Conservation (phyloP, 176 grass and related monocot species). For the Ensete ventricosum region DNA sequence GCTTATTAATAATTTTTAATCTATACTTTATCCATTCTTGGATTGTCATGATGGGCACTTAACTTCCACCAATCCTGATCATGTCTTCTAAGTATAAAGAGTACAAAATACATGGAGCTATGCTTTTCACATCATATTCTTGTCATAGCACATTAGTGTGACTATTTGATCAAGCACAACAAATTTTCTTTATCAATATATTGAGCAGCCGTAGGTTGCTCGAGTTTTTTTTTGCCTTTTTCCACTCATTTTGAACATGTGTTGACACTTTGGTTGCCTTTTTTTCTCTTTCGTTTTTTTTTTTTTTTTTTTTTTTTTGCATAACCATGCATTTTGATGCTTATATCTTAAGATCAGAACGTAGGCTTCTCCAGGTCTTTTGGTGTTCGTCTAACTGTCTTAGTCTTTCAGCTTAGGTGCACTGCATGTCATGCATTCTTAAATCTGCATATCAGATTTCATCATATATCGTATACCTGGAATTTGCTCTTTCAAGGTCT, state of each 20-base stretch:
- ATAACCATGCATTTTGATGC: not conserved
- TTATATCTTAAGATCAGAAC: not conserved
- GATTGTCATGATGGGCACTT: no score
- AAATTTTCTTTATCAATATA: not conserved
- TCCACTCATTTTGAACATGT: not conserved
- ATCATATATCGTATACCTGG: not conserved
- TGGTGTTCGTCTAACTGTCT: not conserved
- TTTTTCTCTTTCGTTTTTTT: no score
- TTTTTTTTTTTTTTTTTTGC: not conserved
- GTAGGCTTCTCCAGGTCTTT: not conserved
- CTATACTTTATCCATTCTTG: no score
- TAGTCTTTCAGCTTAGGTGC: no score
- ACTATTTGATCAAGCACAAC: no score
- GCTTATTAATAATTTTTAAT: no score
- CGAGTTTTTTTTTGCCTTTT: not conserved
- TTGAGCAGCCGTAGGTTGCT: not conserved
- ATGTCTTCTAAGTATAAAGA: no score
- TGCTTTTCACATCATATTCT: no score
- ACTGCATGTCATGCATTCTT: no score
- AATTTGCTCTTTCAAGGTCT: not conserved
- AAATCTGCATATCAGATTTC: not conserved
- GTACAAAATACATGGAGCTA: no score
- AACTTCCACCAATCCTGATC: no score
- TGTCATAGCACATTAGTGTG: no score
- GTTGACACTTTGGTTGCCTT: not conserved